phyloP scores from a whole-genome alignment of 257 asterid genomes.

The Salvia splendens region DNA sequence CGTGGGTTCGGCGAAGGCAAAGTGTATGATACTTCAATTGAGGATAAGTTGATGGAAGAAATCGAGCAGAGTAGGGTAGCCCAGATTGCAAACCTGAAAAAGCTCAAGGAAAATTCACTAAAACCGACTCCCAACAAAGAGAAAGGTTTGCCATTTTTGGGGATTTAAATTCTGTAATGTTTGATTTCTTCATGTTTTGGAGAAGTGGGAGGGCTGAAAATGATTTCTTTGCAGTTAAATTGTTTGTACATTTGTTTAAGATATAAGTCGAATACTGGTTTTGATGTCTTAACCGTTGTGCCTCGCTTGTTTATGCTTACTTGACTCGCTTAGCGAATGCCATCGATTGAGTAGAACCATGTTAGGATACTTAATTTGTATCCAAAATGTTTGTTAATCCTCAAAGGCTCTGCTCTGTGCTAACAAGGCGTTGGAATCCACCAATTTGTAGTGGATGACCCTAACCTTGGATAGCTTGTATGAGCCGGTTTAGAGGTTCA shows the following conservation, averaged over 20 bases:
- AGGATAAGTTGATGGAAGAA: slow-evolving; percentile 87
- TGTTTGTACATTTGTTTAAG: not conserved
- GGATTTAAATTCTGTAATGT: not conserved
- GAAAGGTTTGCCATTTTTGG: slow-evolving; percentile 50
- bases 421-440: not conserved
- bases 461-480: not conserved
- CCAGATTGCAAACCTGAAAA: slow-evolving; percentile 73
- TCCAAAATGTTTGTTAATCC: not conserved
- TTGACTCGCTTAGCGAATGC: not conserved
- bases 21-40: slow-evolving; percentile 79
- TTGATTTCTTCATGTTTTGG: not conserved
- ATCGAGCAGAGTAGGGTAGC: slow-evolving; percentile 80
- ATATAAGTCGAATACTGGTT: not conserved
- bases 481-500: not conserved
- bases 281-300: not conserved
- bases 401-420: not conserved
- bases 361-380: not conserved
- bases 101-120: slow-evolving; percentile 58
- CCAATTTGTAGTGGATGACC: not conserved
- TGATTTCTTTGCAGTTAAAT: not conserved
- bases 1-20: slow-evolving; percentile 93
- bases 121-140: slow-evolving; percentile 41
- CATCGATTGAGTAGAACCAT: not conserved
- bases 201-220: too few relatives aligned
- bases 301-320: not conserved